phyloP scores from a whole-genome alignment of 306 rosid genomes.

The Trifolium pratense region DNA sequence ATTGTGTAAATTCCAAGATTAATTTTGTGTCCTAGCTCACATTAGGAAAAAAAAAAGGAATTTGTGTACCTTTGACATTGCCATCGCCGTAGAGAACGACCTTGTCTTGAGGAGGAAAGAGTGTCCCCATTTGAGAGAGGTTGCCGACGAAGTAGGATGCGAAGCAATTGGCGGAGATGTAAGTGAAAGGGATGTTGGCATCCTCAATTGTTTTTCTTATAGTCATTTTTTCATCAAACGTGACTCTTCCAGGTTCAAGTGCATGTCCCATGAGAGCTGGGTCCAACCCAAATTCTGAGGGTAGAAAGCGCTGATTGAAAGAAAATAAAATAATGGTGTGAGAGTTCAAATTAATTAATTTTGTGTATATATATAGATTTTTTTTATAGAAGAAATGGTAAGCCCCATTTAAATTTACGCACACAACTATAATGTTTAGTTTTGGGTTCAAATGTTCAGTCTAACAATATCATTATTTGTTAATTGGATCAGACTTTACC shows the following conservation, averaged over 20 bases:
- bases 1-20: neutral
- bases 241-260: slow-evolving; percentile 80
- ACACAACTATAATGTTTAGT: too few species aligned
- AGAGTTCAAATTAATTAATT: neutral
- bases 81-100: slow-evolving; percentile 73
- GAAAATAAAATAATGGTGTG: neutral
- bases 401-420: too few species aligned
- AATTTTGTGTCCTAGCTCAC: neutral
- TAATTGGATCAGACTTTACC: too few species aligned
- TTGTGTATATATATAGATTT: neutral
- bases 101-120: slow-evolving; percentile 68
- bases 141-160: slow-evolving; percentile 77
- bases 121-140: slow-evolving; percentile 74
- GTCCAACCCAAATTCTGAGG: slow-evolving; percentile 90
- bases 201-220: slow-evolving; percentile 80
- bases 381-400: too few species aligned
- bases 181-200: slow-evolving; percentile 79
- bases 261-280: slow-evolving; percentile 82
- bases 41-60: neutral
- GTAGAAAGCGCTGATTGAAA: slow-evolving; percentile 68
- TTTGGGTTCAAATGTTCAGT: too few species aligned
- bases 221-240: slow-evolving; percentile 80
- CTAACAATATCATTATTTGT: too few species aligned
- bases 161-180: slow-evolving; percentile 74
- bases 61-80: slow-evolving; percentile 63